Evolutionary conservation across 2,329 filamentous ascomycete genomes (phyloP).

Genomic region (Aureobasidium pullulans): DNA sequence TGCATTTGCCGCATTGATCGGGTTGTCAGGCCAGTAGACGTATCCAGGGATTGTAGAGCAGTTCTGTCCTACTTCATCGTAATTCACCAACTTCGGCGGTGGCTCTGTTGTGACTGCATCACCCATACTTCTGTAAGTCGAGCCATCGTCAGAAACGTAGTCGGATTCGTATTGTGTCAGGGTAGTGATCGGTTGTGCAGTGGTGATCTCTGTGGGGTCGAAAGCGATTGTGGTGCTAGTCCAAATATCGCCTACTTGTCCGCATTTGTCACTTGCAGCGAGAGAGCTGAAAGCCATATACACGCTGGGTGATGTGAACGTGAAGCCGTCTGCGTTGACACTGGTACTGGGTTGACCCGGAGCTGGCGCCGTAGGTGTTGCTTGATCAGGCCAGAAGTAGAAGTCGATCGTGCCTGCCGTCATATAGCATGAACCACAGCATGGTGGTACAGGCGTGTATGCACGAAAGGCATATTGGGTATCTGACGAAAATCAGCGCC

Average conservation of each 20-base stretch:
- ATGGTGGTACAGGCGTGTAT: constrained; percentile 16
- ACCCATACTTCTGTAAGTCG: not conserved
- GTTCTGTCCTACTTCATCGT: constrained; percentile 11
- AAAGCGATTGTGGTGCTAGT: constrained; percentile 14
- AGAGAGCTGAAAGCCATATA: constrained; percentile 15
- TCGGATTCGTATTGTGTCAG: not conserved
- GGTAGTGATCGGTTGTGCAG: constrained; percentile 12
- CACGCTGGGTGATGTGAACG: constrained; percentile 16
- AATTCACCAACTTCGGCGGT: constrained; percentile 2
- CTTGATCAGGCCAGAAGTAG: constrained; percentile 16
- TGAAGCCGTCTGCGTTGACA: constrained; percentile 13
- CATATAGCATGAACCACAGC: constrained; percentile 14
- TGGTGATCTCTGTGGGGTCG: constrained; percentile 14
- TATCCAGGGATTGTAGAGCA: constrained; percentile 9
- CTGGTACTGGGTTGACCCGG: constrained; percentile 9
- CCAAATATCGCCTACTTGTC: constrained; percentile 14
- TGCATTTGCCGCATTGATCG: constrained; percentile 6
- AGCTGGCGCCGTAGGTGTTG: constrained; percentile 7
- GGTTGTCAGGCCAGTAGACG: constrained; percentile 15
- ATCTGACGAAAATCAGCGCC: constrained; percentile 10
- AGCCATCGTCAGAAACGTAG: not conserved
- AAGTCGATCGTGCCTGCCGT: constrained; percentile 15
- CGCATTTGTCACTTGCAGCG: constrained; percentile 12
- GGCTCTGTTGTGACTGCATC: constrained; percentile 10
- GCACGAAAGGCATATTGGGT: constrained; percentile 15